Conservation (phyloP, 768 basidiomycete species). For the Royoungia palumana region DNA sequence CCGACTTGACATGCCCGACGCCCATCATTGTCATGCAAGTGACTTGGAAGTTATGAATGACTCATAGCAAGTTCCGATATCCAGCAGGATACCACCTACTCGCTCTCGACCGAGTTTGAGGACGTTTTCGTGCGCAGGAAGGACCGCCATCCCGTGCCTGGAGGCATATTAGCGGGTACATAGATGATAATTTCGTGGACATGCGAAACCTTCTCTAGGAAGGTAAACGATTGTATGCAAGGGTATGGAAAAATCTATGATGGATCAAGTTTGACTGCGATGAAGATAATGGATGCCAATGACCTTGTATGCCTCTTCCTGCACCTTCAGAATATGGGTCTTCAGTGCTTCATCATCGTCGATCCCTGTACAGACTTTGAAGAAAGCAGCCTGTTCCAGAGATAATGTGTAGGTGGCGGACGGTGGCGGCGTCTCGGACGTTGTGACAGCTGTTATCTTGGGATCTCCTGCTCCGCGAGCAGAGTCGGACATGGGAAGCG, state of each 20-base stretch:
- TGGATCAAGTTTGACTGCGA: background rate
- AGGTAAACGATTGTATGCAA: constrained; percentile 27
- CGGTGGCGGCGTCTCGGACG: background rate
- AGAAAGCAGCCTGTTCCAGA: constrained; percentile 22
- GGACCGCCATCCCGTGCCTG: constrained; percentile 12
- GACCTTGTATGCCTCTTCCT: constrained; percentile 31
- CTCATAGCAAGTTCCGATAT: constrained; percentile 33
- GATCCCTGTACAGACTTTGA: constrained; percentile 31
- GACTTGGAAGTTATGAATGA: constrained; percentile 30
- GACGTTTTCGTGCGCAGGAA: constrained; percentile 22
- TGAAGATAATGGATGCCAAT: background rate
- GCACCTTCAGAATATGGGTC: constrained; percentile 26
- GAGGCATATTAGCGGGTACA: background rate
- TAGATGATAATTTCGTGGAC: too few species aligned
- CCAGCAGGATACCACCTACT: constrained; percentile 38
- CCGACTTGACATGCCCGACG: constrained; percentile 12
- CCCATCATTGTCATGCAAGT: background rate
- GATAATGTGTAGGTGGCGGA: constrained; percentile 1
- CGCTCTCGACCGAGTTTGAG: constrained; percentile 38
- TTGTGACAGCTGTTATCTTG: background rate
- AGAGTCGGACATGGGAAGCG: too few species aligned
- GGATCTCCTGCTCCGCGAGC: too few species aligned
- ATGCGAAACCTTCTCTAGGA: constrained; percentile 16
- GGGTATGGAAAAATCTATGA: constrained; percentile 26
- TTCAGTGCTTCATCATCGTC: constrained; percentile 8